Percentiles rank a stretch among this genome's conserved stretches.
Conservation (phyloP, 345 rosid species). For the Fremontodendron californicum region DNA sequence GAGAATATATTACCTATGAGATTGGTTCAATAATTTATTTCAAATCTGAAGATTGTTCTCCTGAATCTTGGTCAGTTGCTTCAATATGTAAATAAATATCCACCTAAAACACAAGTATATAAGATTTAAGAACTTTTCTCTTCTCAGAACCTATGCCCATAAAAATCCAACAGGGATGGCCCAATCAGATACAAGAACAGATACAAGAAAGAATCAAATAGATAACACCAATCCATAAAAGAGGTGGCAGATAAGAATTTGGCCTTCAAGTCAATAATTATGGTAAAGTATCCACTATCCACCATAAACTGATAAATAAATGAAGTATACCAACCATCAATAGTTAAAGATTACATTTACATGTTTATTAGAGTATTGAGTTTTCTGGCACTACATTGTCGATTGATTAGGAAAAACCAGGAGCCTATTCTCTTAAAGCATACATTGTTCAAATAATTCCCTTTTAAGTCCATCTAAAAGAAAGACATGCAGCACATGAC, state of each 20-base stretch:
- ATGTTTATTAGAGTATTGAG: background rate
- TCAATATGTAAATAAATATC: conserved; percentile 10
- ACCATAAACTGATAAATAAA: background rate
- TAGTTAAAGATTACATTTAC: background rate
- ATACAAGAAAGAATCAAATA: background rate
- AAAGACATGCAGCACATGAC: background rate
- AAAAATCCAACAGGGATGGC: background rate
- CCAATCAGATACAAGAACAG: too few relatives aligned
- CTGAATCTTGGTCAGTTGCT: conserved; percentile 10
- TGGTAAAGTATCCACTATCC: conserved; percentile 7
- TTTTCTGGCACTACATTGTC: background rate
- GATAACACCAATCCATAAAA: background rate
- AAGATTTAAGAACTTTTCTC: background rate
- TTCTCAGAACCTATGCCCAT: background rate
- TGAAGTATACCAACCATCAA: background rate
- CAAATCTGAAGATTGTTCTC: background rate
- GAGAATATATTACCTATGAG: background rate
- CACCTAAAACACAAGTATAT: conserved; percentile 3
- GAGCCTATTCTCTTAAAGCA: background rate
- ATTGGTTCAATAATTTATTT: conserved; percentile 6
- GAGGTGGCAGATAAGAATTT: background rate
- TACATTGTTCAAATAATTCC: background rate
- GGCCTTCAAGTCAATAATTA: background rate
- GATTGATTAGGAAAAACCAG: background rate
- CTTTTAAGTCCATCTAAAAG: background rate